A percentile compares a stretch with the other conserved stretches of the same genome.
phyloP scores from a whole-genome alignment of 2,329 filamentous ascomycete species.

The Ophiostoma himal-ulmi region DNA sequence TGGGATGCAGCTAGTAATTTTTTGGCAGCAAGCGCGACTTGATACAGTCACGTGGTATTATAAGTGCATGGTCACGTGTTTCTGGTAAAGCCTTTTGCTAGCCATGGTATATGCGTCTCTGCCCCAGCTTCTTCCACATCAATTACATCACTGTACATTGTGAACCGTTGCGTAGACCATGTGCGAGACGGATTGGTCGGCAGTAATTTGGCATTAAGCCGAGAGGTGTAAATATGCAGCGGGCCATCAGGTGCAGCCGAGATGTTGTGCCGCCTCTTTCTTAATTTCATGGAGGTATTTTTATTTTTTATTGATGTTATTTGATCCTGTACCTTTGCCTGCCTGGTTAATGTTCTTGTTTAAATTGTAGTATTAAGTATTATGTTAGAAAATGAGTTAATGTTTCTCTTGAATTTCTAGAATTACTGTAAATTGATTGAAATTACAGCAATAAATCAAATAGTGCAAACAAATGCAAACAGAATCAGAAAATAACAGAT shows the following conservation, averaged over 20 bases:
- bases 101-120: not conserved
- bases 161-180: not conserved
- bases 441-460: too few relatives aligned
- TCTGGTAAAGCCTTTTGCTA: too few relatives aligned
- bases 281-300: not conserved
- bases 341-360: too few relatives aligned
- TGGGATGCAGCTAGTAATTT: constrained; percentile 10
- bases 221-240: not conserved
- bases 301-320: not conserved
- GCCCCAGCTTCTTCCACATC: not conserved
- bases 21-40: not conserved
- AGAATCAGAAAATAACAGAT: not conserved
- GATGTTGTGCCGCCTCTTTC: not conserved
- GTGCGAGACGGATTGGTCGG: constrained; percentile 3
- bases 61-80: not conserved
- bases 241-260: not conserved
- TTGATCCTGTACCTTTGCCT: not conserved
- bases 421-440: too few relatives aligned
- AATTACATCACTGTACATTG: not conserved
- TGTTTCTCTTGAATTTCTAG: too few relatives aligned
- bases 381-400: too few relatives aligned
- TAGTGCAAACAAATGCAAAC: not conserved
- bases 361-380: too few relatives aligned
- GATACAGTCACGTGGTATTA: not conserved
- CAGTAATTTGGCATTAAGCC: not conserved